Evolutionary conservation across 1,139 yeast genomes (phyloP), one percentile per base, ranked within the genome.

Genomic region (Zhuliangozyma blackwelliae): DNA sequence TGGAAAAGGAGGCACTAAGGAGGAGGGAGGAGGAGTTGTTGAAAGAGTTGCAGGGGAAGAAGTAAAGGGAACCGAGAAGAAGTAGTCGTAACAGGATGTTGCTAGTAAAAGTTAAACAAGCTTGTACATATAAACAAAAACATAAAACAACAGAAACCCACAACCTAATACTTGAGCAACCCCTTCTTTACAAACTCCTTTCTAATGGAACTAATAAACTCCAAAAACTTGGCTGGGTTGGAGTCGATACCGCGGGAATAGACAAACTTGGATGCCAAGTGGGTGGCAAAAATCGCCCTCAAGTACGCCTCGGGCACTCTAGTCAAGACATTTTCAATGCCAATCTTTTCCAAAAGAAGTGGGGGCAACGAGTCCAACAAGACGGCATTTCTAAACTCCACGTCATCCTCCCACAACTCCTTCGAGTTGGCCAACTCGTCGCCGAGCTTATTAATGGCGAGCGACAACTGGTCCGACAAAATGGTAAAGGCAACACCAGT

Each of bases 231-330:
- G 40, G 95, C 94, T 37, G 92, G 95, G 57, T 83, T 83, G 30
- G 89, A 78, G 50, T 78, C 88, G 47, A 83, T 76, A 38, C 97
- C 97, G 56, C 82, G 75, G 35, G 87, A 76, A 63, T 92, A 92
- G 44, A 92, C 95, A 62, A 86, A 92, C 40, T 85, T 75, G 31
- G 96, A 87, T 11, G 96, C 94, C 52, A 92, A 74, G 56, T 80
- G 84, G 31, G 96, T 86, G 37, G 97, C 96, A 58, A 92, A 86
- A 48, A 92, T 77, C 10, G 97, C 96, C 56, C 81, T 82, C 57
- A 90, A 72, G 60, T 92, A 92, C 41, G 94, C 76, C 44, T 76
- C 88, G 12, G 98, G 98, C 36, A 92, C 95, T 51, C 95, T 79
- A 33, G 69, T 53, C 51, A 90, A 66, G 33, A 92, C 79, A 40